phyloP scores from a whole-genome alignment of 805 yeast species.

The Alloascoidea africana region DNA sequence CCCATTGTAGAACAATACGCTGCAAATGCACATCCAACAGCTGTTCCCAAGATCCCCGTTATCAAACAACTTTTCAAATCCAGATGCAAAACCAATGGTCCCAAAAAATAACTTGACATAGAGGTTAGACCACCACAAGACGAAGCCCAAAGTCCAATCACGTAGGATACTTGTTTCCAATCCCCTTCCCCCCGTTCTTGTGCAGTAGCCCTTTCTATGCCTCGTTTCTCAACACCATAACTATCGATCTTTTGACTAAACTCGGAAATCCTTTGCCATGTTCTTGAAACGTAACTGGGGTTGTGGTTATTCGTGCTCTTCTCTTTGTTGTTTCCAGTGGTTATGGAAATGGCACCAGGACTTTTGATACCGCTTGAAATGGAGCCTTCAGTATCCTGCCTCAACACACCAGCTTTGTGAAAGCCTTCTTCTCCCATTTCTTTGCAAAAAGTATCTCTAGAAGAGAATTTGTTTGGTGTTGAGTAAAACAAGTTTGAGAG shows the following conservation, averaged over 20 bases:
- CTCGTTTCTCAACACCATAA: conserved; percentile 59
- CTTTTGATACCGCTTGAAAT: too few relatives aligned
- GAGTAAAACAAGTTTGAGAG: too few relatives aligned
- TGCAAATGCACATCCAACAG: conserved; percentile 62
- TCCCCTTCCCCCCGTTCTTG: conserved; percentile 30
- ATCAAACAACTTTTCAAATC: conserved; percentile 51
- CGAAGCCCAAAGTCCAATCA: conserved; percentile 67
- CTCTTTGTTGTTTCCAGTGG: too few relatives aligned
- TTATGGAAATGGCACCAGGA: too few relatives aligned
- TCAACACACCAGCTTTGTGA: too few relatives aligned
- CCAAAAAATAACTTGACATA: conserved; percentile 70
- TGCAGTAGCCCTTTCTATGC: conserved; percentile 63
- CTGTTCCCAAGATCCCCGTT: conserved; percentile 46
- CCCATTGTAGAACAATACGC: conserved; percentile 82
- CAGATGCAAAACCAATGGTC: conserved; percentile 55
- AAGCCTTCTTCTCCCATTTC: too few relatives aligned
- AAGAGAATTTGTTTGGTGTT: too few relatives aligned
- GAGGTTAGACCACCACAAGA: conserved; percentile 85
- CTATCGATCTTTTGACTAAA: conserved; percentile 28
- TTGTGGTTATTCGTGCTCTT: too few relatives aligned
- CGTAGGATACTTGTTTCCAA: conserved; percentile 16
- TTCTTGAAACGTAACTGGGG: too few relatives aligned
- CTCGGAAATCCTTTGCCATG: conserved; percentile 6
- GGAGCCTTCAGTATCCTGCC: too few relatives aligned
- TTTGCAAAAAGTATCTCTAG: too few relatives aligned